Evolutionary conservation across 805 yeast genomes (phyloP).

Genomic region (Wickerhamomyces subpelliculosus): DNA sequence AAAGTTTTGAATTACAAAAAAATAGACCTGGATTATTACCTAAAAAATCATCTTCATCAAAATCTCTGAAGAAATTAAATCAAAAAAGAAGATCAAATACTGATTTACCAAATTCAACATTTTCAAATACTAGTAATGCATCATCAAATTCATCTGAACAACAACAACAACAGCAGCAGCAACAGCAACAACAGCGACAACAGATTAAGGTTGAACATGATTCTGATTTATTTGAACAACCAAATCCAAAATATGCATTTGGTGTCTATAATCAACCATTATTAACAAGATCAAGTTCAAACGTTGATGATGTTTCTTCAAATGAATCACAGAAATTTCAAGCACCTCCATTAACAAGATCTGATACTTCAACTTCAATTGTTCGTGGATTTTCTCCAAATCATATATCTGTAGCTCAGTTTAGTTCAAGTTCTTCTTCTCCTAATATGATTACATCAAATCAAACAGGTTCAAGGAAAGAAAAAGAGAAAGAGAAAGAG

Average conservation of each 20-base stretch:
- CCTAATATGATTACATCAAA: too few relatives aligned
- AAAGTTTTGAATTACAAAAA: conserved; percentile 12
- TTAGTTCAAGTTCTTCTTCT: background rate
- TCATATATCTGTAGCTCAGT: background rate
- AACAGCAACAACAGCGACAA: background rate
- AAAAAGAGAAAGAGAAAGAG: too few relatives aligned
- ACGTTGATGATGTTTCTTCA: background rate
- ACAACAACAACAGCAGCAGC: background rate
- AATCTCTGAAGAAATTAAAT: conserved; percentile 16
- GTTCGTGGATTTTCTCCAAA: conserved; percentile 22
- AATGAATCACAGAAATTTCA: background rate
- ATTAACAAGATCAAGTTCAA: too few relatives aligned
- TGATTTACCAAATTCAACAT: conserved; percentile 10
- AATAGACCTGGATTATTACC: conserved; percentile 8
- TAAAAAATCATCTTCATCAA: conserved; percentile 19
- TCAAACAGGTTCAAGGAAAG: too few relatives aligned
- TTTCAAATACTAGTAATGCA: too few relatives aligned
- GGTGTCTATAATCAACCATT: conserved; percentile 15
- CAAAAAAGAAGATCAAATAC: conserved; percentile 4
- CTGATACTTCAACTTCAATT: conserved; percentile 22
- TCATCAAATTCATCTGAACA: too few relatives aligned
- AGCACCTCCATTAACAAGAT: conserved; percentile 13
- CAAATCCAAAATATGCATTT: conserved; percentile 23
- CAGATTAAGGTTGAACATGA: conserved; percentile 9
- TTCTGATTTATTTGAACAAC: conserved; percentile 21